phyloP scores from a whole-genome alignment of 1,284 basidiomycete species.

The Pyrrhoderma noxium region DNA sequence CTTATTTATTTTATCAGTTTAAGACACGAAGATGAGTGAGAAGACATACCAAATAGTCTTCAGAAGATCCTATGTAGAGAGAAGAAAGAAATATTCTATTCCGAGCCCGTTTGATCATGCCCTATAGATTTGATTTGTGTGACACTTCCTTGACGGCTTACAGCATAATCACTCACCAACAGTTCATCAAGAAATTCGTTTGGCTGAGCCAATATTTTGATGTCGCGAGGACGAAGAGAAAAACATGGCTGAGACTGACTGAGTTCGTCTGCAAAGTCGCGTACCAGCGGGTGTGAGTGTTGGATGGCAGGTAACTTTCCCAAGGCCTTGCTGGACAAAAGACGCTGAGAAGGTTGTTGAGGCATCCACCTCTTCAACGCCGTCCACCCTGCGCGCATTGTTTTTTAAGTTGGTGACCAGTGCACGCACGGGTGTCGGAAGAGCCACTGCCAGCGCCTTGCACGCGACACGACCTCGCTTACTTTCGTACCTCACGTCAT shows the following conservation, averaged over 20 bases:
- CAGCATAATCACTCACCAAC: constrained; percentile 12
- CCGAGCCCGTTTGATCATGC: constrained; percentile 67
- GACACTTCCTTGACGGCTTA: background rate
- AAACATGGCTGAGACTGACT: constrained; percentile 19
- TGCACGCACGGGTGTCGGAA: background rate
- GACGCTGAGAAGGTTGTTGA: constrained; percentile 14
- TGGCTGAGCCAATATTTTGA: constrained; percentile 16
- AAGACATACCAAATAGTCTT: constrained; percentile 55
- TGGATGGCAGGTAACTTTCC: constrained; percentile 10
- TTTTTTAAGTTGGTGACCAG: background rate
- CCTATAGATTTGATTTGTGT: constrained; percentile 33
- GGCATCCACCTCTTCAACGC: constrained; percentile 6
- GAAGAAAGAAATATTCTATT: constrained; percentile 81
- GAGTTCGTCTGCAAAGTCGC: constrained; percentile 15
- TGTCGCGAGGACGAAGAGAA: constrained; percentile 14
- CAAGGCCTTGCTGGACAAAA: constrained; percentile 8
- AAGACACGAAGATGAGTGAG: background rate
- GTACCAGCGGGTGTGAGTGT: constrained; percentile 9
- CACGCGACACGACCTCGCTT: too few relatives aligned
- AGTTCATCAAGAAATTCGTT: constrained; percentile 14
- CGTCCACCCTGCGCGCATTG: constrained; percentile 10
- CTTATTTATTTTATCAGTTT: constrained; percentile 33
- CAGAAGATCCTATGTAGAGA: constrained; percentile 70
- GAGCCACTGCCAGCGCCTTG: background rate
- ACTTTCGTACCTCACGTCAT: too few relatives aligned